Percentiles rank a stretch among this genome's conserved stretches.
Conservation (phyloP, 1,284 basidiomycete genomes). For the Apiotrichum domesticum region DNA sequence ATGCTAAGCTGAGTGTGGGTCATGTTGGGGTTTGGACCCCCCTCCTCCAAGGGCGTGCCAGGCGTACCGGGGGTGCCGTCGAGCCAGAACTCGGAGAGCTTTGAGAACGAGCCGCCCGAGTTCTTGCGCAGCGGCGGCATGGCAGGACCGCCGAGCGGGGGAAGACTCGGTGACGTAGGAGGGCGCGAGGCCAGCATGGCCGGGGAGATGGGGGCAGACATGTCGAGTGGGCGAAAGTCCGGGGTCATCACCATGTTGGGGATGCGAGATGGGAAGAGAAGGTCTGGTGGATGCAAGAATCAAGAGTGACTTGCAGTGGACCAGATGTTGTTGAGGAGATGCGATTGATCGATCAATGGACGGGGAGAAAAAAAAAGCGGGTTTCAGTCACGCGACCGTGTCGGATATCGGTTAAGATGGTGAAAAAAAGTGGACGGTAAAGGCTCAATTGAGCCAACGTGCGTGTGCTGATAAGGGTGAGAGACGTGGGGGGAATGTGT, state of each 20-base stretch:
- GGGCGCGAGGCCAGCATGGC: constrained; percentile 12
- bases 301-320: too few species aligned
- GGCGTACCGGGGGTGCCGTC: constrained; percentile 21
- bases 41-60: constrained; percentile 14
- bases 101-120: constrained; percentile 40
- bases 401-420: too few species aligned
- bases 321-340: too few species aligned
- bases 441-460: too few species aligned
- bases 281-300: too few species aligned
- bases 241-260: constrained; percentile 24
- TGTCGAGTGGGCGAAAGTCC: constrained; percentile 13
- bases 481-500: too few species aligned
- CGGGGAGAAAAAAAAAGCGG: too few species aligned
- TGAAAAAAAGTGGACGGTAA: too few species aligned
- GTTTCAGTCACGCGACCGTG: too few species aligned
- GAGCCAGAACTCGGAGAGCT: constrained; percentile 41
- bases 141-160: neutral
- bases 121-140: constrained; percentile 24
- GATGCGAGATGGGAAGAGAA: too few species aligned
- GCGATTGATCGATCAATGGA: too few species aligned
- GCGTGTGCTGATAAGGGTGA: too few species aligned
- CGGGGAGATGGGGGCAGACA: constrained; percentile 17
- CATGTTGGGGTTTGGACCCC: constrained; percentile 54
- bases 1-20: constrained; percentile 58
- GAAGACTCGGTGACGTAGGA: constrained; percentile 6